Conservation (phyloP, 2,329 filamentous ascomycete species). For the Clarireedia homoeocarpa region DNA sequence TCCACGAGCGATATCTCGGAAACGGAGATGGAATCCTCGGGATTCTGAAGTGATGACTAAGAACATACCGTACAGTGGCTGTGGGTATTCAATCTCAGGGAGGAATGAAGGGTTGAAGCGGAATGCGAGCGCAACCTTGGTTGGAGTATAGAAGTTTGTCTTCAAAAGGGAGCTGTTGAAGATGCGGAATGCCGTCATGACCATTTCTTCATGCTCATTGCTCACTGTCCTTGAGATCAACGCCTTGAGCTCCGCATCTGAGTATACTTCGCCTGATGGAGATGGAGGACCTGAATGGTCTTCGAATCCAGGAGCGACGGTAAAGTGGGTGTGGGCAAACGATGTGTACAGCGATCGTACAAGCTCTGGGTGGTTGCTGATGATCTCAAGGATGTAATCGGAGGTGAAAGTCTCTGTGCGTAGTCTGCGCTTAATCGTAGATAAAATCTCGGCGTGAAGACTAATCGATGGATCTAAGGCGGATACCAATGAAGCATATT, state of each 20-base stretch:
- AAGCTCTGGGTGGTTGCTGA: conserved; percentile 79
- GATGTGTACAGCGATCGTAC: conserved; percentile 83
- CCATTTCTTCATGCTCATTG: conserved; percentile 96
- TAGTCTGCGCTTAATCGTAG: conserved; percentile 90
- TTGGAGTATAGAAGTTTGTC: conserved; percentile 92
- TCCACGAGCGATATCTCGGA: conserved; percentile 92
- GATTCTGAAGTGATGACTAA: conserved; percentile 95
- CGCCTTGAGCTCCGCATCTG: conserved; percentile 64
- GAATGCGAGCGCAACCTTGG: conserved; percentile 97
- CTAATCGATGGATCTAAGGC: conserved; percentile 76
- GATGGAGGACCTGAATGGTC: conserved; percentile 47
- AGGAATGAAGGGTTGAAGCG: conserved; percentile 84
- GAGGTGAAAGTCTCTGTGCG: conserved; percentile 96
- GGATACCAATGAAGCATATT: conserved; percentile 81
- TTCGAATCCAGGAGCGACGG: conserved; percentile 43
- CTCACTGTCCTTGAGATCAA: conserved; percentile 71
- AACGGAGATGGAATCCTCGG: conserved; percentile 92
- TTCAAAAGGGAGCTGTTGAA: conserved; percentile 94
- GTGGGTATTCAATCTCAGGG: conserved; percentile 85
- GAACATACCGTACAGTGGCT: conserved; percentile 96
- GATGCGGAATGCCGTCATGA: conserved; percentile 91
- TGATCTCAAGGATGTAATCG: conserved; percentile 97
- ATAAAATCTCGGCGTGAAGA: conserved; percentile 71
- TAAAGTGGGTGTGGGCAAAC: conserved; percentile 80
- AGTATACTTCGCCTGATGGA: conserved; percentile 59